Base-by-base conservation (phyloP, 2,329 filamentous ascomycete genomes). In the Hypocreales sp. region DNA sequence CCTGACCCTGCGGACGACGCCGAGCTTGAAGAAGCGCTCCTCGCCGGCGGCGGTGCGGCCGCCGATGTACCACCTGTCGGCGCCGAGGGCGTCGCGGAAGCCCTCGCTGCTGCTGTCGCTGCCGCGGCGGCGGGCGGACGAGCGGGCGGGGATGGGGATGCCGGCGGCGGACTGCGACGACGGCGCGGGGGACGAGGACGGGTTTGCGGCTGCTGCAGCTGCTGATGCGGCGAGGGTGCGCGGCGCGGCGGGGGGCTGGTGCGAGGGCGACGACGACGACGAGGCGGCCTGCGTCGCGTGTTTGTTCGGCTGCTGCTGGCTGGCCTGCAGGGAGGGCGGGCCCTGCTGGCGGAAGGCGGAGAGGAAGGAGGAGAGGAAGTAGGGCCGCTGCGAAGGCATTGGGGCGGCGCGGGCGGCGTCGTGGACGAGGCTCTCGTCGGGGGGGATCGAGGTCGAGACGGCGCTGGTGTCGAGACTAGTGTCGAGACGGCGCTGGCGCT, bases 1-100 rank as follows among this genome's bases (percentile, higher is more conserved):
- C 44, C 72, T 61, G 31, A 80, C 72, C 30, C 78, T 58, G 46
- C 73, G 68, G 26, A 86, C 72, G 37, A 86, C 79, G 23, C 78
- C 79, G 24, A 86, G 56, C 55, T 82, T 82, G 51, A 84, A 86
- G 55, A 82, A 84, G 42, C 70, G 69, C 47, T 86, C 79, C 43
- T 86, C 79, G n/a, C 79, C 79, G 2, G 56, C 64, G 1, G 79
- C 77, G 16, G 79, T 84, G 44, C 77, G 59, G 6, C 79, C 79
- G 14, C 79, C 79, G 29, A 86, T 79, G 43, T 84, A 86, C 76
- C 79, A 82, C 53, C 80, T 83, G 37, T 86, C 79, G 2, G 69
- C 67, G 3, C 75, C 77, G 26, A 72, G 51, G 20, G 73, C 74
- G 34, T 84, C 79, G 28, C 77, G 60, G 48, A 84, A 84, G 2